Base-by-base conservation (phyloP, 1,139 yeast species). In the Casaregolazyma suthepensis region DNA sequence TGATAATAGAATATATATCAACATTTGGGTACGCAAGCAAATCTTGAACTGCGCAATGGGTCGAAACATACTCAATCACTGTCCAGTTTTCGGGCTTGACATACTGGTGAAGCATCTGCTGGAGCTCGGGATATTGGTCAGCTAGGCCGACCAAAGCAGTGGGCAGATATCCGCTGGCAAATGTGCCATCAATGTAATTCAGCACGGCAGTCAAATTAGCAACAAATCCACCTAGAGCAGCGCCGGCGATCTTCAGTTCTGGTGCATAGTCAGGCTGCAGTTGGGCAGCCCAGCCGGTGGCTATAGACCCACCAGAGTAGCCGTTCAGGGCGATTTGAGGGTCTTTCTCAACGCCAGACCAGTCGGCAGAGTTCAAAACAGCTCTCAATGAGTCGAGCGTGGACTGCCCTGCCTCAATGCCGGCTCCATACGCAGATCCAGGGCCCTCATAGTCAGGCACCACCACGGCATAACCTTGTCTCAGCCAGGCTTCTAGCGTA, bases 401-500 rank as follows among this genome's bases (percentile, higher is more conserved):
- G 15, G 63, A 58, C 17, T 63, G 63, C 1, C 68, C 68, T 3
- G 62, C 54, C 40, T 55, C 56, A 38, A 53, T 46, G 5, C 63
- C 65, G 22, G 64, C 64, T 10, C 59, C 53, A 56, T 60, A 62
- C 2, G 63, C 56, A 5, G 62, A 53, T 31, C 56, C 52, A 18
- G 63, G 64, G 10, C 66, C 66, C 51, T 63, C 64, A 53, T 65
- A 66, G 52, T 67, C 71, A 5, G 71, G 64, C 17, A 53, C 53
- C 26, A 46, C 50, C n/a, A 66, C 65, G 18, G 52, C 53, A 56
- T 45, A 51, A 12, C 59, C 59, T 4, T 20, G 40, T 35, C 52
- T 47, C 19, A 61, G 52, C 44, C 55, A 48, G 43, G 20, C 48
- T 49, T 45, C 59, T 45, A 45, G 48, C 9, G 45, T 20, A 19